phyloP scores from a whole-genome alignment of 805 yeast species.

The Sungouiella thailandica region DNA sequence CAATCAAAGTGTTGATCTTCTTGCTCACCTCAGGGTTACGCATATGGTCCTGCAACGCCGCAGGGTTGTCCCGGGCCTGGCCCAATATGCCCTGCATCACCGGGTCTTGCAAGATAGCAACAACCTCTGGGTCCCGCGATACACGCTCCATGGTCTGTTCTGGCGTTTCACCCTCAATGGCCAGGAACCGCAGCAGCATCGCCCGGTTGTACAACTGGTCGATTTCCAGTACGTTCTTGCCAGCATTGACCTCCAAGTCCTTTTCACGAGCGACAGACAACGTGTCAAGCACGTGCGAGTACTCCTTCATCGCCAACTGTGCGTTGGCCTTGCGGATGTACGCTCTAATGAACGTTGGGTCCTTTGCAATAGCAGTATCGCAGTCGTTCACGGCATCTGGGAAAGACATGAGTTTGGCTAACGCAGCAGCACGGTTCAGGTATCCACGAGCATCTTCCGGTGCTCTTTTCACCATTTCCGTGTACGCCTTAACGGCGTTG shows the following conservation, averaged over 20 bases:
- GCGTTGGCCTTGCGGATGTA: constrained; percentile 96
- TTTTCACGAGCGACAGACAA: constrained; percentile 70
- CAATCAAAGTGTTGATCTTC: constrained; percentile 84
- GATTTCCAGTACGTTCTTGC: constrained; percentile 66
- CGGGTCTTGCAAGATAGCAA: constrained; percentile 84
- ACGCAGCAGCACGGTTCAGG: constrained; percentile 97
- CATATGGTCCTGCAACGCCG: constrained; percentile 97
- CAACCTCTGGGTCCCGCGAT: constrained; percentile 90
- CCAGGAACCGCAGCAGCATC: constrained; percentile 69
- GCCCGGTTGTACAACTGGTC: constrained; percentile 81
- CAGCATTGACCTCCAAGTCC: constrained; percentile 57
- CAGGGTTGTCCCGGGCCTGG: constrained; percentile 94
- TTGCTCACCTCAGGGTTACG: constrained; percentile 87
- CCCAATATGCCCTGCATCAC: constrained; percentile 92
- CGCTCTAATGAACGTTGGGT: constrained; percentile 88
- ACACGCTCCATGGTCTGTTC: constrained; percentile 92
- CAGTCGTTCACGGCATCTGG: constrained; percentile 95
- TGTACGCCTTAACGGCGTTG: constrained; percentile 85
- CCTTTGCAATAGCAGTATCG: constrained; percentile 80
- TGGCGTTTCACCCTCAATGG: constrained; percentile 83
- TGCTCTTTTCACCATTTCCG: constrained; percentile 95
- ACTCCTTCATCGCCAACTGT: constrained; percentile 85
- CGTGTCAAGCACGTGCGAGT: constrained; percentile 74
- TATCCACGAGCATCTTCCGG: constrained; percentile 96
- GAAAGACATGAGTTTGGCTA: constrained; percentile 91